Evolutionary conservation across 495 filamentous ascomycete genomes (phyloP), one percentile per base, ranked within the genome.

Genomic region (Neurospora hispaniola): DNA sequence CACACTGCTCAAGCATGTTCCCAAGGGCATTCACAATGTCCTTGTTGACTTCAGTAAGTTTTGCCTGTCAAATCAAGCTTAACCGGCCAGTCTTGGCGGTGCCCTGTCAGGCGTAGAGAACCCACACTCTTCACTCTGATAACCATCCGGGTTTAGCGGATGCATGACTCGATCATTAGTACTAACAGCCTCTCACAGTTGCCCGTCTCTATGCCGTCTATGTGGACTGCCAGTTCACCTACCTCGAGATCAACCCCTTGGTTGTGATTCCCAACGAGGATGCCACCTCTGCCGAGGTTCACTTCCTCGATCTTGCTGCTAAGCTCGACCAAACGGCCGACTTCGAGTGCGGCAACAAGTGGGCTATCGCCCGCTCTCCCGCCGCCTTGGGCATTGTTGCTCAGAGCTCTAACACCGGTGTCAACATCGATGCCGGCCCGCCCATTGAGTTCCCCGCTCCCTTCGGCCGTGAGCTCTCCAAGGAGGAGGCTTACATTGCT

Each of bases 171-270:
- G 54, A 35, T 27, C 14, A 66, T 35, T 27, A 66, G 54, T 27
- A 66, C 54, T 66, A 66, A 66, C 54, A 59, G 23, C 48, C 46
- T 72, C 69, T n/a, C 10, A 20, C 42, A 80, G 79, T 83, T 75
- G 77, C 78, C n/a, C 81, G 81, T 42, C 89, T 94, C 59, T 98
- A 98, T 80, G 94, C 94, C 80, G 96, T 99, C 86, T 99, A 98
- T 78, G 96, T 99, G 71, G 96, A 99, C 88, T 97, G 93, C 91
- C 96, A 99, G 85, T 99, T 99, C 88, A 98, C 96, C 80, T 98
- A 98, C 86, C 94, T 99, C 74, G 96, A 99, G 85, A 99, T 99
- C 88, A 99, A 99, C 88, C 96, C 96, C 71, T 85, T 99, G 73
- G 96, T 99, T 71, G 96, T 97, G 79, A 94, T 99, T 78, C 96